phyloP scores from a whole-genome alignment of 345 rosid genomes.

The Laguncularia racemosa region DNA sequence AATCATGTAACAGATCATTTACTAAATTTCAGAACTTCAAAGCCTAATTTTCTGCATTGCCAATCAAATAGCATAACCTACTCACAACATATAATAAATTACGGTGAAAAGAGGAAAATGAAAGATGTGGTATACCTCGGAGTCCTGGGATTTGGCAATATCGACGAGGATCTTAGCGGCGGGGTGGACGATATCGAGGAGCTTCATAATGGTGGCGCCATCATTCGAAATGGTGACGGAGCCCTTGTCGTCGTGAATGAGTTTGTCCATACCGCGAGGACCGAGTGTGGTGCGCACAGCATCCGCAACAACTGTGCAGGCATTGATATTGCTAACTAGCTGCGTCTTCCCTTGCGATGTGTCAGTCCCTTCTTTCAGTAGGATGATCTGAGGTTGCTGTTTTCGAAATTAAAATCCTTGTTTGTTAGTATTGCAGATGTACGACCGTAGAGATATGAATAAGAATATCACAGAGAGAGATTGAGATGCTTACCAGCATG shows the following conservation, averaged over 20 bases:
- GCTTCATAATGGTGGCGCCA: slow-evolving; percentile 98
- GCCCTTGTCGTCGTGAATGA: slow-evolving; percentile 95
- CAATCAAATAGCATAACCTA: too few species aligned
- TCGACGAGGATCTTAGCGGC: slow-evolving; percentile 99
- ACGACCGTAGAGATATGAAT: neutral
- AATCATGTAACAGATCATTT: neutral
- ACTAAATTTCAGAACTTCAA: too few species aligned
- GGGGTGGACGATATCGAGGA: slow-evolving; percentile 90
- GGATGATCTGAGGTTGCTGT: slow-evolving; percentile 99
- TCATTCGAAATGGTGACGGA: slow-evolving; percentile 92
- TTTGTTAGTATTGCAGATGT: neutral
- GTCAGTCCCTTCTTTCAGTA: slow-evolving; percentile 95
- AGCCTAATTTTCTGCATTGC: too few species aligned
- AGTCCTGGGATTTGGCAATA: slow-evolving; percentile 98
- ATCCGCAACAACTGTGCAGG: slow-evolving; percentile 90
- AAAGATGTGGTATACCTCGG: slow-evolving; percentile 44
- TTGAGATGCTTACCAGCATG: slow-evolving; percentile 18
- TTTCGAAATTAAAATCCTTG: neutral
- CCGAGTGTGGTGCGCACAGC: slow-evolving; percentile 90
- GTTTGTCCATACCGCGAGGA: slow-evolving; percentile 97
- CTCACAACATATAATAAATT: neutral
- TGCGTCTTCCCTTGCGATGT: slow-evolving; percentile 97
- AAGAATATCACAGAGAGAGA: neutral
- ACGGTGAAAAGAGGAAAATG: neutral
- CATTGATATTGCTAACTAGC: slow-evolving; percentile 92